These are phyloP conservation scores for Hypholoma sublateritium DNA, from an alignment of 768 basidiomycete species.

Conservation along the genomic window DNA sequence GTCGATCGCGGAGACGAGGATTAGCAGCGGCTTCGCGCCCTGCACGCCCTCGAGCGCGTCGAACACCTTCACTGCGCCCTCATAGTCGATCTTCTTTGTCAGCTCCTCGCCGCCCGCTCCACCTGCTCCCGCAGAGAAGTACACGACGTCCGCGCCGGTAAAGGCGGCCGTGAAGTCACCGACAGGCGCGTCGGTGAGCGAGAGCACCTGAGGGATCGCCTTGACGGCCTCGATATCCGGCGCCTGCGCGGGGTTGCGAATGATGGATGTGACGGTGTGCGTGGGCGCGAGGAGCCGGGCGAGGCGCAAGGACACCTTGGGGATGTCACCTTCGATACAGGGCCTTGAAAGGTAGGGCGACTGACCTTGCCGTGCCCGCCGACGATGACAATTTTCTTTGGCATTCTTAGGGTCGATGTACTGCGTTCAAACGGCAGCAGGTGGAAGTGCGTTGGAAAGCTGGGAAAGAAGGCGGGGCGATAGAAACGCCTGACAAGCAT, in stretches of 20 bases:
- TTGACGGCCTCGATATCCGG: slow-evolving; percentile 42
- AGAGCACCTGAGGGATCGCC: slow-evolving; percentile 51
- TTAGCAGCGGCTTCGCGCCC: slow-evolving; percentile 47
- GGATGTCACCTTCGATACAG: no score
- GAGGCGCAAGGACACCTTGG: slow-evolving; percentile 47
- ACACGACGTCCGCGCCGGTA: slow-evolving; percentile 40
- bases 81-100: slow-evolving; percentile 57
- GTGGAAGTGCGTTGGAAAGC: not conserved
- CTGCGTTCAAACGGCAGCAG: not conserved
- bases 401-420: slow-evolving; percentile 8
- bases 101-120: slow-evolving; percentile 56
- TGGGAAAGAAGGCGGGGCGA: not conserved
- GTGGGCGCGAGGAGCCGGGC: slow-evolving; percentile 44
- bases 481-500: not conserved
- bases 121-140: slow-evolving; percentile 52
- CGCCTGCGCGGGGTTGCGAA: slow-evolving; percentile 47
- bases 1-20: slow-evolving; percentile 62
- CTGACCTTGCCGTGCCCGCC: slow-evolving; percentile 54
- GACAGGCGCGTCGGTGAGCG: slow-evolving; percentile 51
- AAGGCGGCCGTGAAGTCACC: slow-evolving; percentile 48
- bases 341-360: not conserved
- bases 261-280: slow-evolving; percentile 53
- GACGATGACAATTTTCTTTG: slow-evolving; percentile 48
- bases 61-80: slow-evolving; percentile 68
- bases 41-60: slow-evolving; percentile 44